A percentile compares a stretch with the other conserved stretches of the same genome.
phyloP scores from a whole-genome alignment of 2,329 filamentous ascomycete species.

The Dendryphion nanum region DNA sequence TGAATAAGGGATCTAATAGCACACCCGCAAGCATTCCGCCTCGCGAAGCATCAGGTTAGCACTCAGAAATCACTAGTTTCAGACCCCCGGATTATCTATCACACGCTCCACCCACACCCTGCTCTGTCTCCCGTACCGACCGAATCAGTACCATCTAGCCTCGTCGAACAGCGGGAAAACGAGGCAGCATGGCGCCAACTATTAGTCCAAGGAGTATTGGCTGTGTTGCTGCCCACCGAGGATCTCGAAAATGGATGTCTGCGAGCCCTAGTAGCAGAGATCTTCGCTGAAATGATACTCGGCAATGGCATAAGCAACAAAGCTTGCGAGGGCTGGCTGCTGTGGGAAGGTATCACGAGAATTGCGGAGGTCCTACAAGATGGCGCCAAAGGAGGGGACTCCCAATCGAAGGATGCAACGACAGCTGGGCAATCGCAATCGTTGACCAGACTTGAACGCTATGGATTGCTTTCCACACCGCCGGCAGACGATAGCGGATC shows the following conservation, averaged over 20 bases:
- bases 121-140: conserved; percentile 75
- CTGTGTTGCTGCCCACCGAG: conserved; percentile 84
- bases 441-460: conserved; percentile 54
- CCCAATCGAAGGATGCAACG: conserved; percentile 26
- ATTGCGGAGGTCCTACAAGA: conserved; percentile 52
- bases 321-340: conserved; percentile 80
- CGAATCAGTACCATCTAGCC: conserved; percentile 49
- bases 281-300: conserved; percentile 86
- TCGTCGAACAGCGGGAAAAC: conserved; percentile 66
- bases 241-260: conserved; percentile 87
- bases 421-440: conserved; percentile 26
- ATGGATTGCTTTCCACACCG: conserved; percentile 51
- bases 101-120: conserved; percentile 78
- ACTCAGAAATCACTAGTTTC: conserved; percentile 59
- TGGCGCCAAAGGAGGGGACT: conserved; percentile 24
- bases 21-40: conserved; percentile 64
- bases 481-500: conserved; percentile 25
- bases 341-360: conserved; percentile 83
- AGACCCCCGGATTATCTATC: conserved; percentile 71
- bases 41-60: conserved; percentile 57
- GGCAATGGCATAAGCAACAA: conserved; percentile 78
- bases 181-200: conserved; percentile 84
- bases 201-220: conserved; percentile 77
- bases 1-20: conserved; percentile 11
- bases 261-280: conserved; percentile 78